Conservation (phyloP, 192 early-diverging fungal species). For the Coemansia sp. region DNA sequence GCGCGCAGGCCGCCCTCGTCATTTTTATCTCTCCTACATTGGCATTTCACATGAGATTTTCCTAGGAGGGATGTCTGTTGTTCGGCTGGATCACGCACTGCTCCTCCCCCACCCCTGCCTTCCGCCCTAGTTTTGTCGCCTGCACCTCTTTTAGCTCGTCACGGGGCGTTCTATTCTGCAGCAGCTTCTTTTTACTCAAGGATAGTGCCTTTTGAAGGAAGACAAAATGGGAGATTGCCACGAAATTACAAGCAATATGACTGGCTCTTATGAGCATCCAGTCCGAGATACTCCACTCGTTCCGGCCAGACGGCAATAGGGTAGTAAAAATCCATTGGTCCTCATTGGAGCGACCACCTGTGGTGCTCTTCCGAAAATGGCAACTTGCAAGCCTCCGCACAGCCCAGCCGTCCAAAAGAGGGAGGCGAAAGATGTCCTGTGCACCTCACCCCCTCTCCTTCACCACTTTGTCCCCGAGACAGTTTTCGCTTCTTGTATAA, state of each 20-base stretch:
- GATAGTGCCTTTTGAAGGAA: neutral
- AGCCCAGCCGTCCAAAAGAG: neutral
- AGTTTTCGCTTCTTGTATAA: neutral
- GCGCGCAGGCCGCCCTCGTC: neutral
- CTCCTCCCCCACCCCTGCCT: neutral
- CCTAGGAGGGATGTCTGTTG: neutral
- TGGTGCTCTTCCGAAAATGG: neutral
- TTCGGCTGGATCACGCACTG: neutral
- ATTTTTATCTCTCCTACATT: neutral
- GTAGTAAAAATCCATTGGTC: too few relatives aligned
- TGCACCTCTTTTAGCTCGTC: neutral
- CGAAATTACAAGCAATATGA: neutral
- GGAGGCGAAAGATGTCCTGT: slow-evolving; percentile 1
- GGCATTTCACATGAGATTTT: slow-evolving; percentile 1
- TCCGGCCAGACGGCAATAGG: neutral
- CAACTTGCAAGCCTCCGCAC: neutral
- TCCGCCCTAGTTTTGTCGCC: neutral
- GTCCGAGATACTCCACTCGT: neutral
- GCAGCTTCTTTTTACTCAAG: too few relatives aligned
- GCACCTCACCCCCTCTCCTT: neutral
- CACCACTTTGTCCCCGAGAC: neutral
- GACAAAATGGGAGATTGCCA: neutral
- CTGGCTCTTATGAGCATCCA: neutral
- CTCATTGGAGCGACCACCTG: too few relatives aligned
- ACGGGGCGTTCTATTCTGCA: neutral